Evolutionary conservation across 768 basidiomycete genomes (phyloP), one percentile per base, ranked within the genome.

Genomic region (Ramaria sp.): DNA sequence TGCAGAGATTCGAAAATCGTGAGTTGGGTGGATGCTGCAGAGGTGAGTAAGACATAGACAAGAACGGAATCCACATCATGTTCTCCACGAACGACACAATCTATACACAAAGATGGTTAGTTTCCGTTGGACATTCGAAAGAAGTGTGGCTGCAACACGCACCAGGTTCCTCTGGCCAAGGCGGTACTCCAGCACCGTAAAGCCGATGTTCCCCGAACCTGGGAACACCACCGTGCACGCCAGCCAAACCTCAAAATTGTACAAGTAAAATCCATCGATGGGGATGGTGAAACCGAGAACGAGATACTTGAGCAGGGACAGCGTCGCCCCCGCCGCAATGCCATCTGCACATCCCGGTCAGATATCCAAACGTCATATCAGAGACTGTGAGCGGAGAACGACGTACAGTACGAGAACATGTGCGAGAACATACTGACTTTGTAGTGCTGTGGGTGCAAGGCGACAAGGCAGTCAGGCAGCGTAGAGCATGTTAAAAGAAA

Each of bases 151-250:
- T 27, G 34, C 4, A 3, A 53, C 4, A 53, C 53, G 22, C 3
- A 54, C 53, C 20, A 84, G 62, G 58, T 76, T 78, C 42, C 78
- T 73, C 22, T 77, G 73, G 17, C 83, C 83, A 20, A 86, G 72
- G 7, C 83, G 80, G 65, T 86, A 85, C 65, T 88, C 83, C 13
- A 84, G 74, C 33, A 86, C 67, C 22, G 83, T 84, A 69, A 75
- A 86, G 0, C 80, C 80, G 42, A 85, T 54, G 60, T 89, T 88
- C 39, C 85, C 83, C 0, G 81, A 76, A 42, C 78, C 79, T 2
- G 84, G 84, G 84, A 80, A 75, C 48, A 88, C 80, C 56, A 86
- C 77, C 5, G 80, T 80, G 64, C 84, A 84, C 2, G 86, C 82
- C 15, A 90, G 71, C 76, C 82, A 86, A 59, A 88, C 82, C 67